Evolutionary conservation across 345 rosid species (phyloP).

Genomic region (Lagerstroemia speciosa): DNA sequence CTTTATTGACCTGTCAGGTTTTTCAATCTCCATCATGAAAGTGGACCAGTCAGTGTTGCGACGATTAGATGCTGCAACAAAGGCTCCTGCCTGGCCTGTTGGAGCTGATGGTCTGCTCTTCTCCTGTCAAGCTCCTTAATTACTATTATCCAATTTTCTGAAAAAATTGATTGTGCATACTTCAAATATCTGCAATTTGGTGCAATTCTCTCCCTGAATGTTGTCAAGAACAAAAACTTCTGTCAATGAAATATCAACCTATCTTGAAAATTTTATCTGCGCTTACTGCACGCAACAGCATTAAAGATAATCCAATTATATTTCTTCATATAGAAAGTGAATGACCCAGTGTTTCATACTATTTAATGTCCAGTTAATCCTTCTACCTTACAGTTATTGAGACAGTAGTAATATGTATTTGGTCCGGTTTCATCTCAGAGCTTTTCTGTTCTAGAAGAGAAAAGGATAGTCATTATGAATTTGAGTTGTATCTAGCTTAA

Average conservation of each 20-base stretch:
- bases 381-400: not conserved
- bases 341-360: not conserved
- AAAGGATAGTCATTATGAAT: not conserved
- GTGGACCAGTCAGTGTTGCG: conserved; percentile 61
- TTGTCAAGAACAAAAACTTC: not conserved
- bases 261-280: not conserved
- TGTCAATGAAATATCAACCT: not conserved
- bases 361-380: not conserved
- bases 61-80: conserved; percentile 78
- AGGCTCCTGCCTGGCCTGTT: conserved; percentile 90
- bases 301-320: not conserved
- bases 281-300: not conserved
- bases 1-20: conserved; percentile 36
- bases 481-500: not conserved
- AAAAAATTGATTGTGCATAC: not conserved
- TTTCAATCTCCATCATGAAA: conserved; percentile 88
- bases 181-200: not conserved
- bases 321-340: not conserved
- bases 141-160: not conserved
- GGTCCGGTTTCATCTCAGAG: not conserved
- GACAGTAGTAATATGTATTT: not conserved
- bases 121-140: not conserved
- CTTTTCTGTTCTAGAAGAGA: not conserved
- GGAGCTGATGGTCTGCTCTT: conserved; percentile 54
- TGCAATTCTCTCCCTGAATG: not conserved